Evolutionary conservation across 2,329 filamentous ascomycete genomes (phyloP).

Genomic region (Penicillium verrucosum): DNA sequence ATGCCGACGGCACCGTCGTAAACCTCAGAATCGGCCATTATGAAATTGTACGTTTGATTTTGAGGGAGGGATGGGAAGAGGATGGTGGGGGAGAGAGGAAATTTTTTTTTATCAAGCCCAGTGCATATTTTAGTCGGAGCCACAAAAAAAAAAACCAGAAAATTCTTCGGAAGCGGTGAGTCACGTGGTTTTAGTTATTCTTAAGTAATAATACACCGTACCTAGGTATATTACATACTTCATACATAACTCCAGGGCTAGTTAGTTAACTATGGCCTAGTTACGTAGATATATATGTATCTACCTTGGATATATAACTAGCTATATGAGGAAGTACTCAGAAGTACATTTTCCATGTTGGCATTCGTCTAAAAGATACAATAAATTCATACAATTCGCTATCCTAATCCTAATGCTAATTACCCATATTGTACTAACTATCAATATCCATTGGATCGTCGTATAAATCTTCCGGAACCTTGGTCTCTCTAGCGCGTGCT

Average conservation of each 20-base stretch:
- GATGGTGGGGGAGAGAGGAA: constrained; percentile 26
- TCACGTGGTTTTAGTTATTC: constrained; percentile 17
- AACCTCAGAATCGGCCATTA: constrained; percentile 47
- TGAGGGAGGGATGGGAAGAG: constrained; percentile 19
- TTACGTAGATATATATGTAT: too few species aligned
- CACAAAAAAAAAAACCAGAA: constrained; percentile 25
- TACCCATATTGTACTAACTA: not conserved
- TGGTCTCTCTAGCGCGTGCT: constrained; percentile 58
- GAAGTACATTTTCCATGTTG: too few species aligned
- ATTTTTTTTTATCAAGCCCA: constrained; percentile 28
- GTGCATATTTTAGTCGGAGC: constrained; percentile 18
- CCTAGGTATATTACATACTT: too few species aligned
- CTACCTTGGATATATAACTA: too few species aligned
- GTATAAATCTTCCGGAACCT: constrained; percentile 1
- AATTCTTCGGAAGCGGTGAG: constrained; percentile 25
- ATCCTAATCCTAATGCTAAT: not conserved
- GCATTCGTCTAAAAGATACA: too few species aligned
- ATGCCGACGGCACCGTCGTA: constrained; percentile 99
- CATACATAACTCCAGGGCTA: too few species aligned
- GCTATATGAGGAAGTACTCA: too few species aligned
- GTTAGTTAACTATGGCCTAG: too few species aligned
- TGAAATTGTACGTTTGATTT: constrained; percentile 21
- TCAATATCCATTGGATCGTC: constrained; percentile 34
- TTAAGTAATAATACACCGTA: not conserved
- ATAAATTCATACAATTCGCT: not conserved